A percentile compares a stretch with the other conserved stretches of the same genome.
These are phyloP conservation scores for Zea mays DNA, from an alignment of 176 grass and related monocot genomes.

Conservation along the genomic window DNA sequence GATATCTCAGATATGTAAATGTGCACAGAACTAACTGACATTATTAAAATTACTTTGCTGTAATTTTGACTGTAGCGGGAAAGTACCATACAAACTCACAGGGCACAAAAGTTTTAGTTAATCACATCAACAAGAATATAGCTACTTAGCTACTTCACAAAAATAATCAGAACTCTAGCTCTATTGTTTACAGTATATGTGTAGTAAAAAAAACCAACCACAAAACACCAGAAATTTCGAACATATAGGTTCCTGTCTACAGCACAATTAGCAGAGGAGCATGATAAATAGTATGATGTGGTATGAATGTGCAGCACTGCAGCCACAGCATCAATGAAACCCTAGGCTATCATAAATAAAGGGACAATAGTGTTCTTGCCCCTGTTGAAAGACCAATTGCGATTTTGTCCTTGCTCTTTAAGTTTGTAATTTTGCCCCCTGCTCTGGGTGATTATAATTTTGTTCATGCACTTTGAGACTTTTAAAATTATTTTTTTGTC, in stretches of 20 bases:
- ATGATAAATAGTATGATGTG: conserved; percentile 17
- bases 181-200: conserved; percentile 4
- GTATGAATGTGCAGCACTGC: conserved; percentile 5
- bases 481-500: too few relatives aligned
- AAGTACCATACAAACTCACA: neutral
- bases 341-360: conserved; percentile 17
- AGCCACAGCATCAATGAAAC: conserved; percentile 23
- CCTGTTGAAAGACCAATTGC: neutral
- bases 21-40: conserved; percentile 13
- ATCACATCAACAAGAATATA: conserved; percentile 25
- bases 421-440: neutral
- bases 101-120: conserved; percentile 13
- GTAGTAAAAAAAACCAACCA: neutral
- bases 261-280: conserved; percentile 18
- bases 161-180: conserved; percentile 16
- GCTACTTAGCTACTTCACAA: conserved; percentile 6
- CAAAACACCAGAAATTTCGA: conserved; percentile 19
- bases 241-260: conserved; percentile 24
- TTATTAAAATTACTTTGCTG: neutral
- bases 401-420: neutral
- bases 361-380: neutral
- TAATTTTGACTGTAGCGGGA: conserved; percentile 28
- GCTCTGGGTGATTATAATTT: neutral
- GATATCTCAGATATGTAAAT: conserved; percentile 10
- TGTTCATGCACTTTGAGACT: too few relatives aligned